Evolutionary conservation across 106 monocot species (phyloP).

Genomic region (Alisma plantagoaquatica): DNA sequence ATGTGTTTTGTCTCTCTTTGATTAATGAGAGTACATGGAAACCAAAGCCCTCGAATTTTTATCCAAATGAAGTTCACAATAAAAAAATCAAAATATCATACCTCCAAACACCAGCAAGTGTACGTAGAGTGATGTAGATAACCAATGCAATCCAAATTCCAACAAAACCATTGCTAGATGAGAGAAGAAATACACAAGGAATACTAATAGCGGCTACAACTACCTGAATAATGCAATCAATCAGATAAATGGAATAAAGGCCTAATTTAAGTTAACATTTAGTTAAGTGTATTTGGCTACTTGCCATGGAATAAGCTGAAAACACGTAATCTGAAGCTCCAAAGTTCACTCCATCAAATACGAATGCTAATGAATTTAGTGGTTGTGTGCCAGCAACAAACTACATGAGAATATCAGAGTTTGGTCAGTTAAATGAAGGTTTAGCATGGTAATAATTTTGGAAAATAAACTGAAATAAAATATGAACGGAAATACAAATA

Average conservation of each 20-base stretch:
- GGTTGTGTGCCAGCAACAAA: slow-evolving; percentile 89
- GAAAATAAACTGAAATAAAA: too few relatives aligned
- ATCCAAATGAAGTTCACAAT: too few relatives aligned
- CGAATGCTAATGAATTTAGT: slow-evolving; percentile 79
- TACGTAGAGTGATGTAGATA: slow-evolving; percentile 75
- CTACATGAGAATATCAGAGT: too few relatives aligned
- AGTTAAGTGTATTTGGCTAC: slow-evolving; percentile 6
- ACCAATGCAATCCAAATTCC: slow-evolving; percentile 81
- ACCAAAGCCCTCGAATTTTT: too few relatives aligned
- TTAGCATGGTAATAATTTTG: too few relatives aligned
- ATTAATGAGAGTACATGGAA: too few relatives aligned
- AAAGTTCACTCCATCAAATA: slow-evolving; percentile 93
- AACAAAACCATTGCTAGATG: slow-evolving; percentile 48
- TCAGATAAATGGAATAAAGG: background rate
- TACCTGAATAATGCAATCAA: slow-evolving; percentile 27
- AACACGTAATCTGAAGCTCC: slow-evolving; percentile 93
- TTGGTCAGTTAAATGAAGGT: too few relatives aligned
- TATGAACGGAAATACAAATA: too few relatives aligned
- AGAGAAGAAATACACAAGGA: slow-evolving; percentile 41
- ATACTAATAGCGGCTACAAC: slow-evolving; percentile 70
- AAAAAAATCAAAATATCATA: too few relatives aligned
- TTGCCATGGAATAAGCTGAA: slow-evolving; percentile 93
- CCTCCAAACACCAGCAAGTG: slow-evolving; percentile 82
- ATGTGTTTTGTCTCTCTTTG: too few relatives aligned
- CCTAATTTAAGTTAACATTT: background rate